Base-by-base conservation (phyloP, 2,329 filamentous ascomycete genomes). In the Beauveria sp. region DNA sequence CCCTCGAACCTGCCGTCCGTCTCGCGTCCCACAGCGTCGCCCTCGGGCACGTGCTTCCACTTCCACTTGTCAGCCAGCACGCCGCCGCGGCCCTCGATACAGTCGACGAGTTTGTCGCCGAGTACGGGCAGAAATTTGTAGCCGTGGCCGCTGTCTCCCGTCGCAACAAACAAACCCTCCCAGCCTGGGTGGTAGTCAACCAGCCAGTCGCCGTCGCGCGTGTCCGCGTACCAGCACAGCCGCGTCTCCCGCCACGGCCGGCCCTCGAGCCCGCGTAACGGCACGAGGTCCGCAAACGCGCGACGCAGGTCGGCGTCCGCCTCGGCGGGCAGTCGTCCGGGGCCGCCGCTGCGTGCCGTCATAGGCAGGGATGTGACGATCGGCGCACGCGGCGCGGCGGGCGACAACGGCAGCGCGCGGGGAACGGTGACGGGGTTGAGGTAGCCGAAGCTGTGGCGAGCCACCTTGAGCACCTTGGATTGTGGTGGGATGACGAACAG, bases 161-260 rank as follows among this genome's bases (percentile, higher is more conserved):
- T 86, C 0, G 83, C 83, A 26, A 88, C 67, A 67, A 88, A 87
- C 4, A 87, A 72, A 16, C 80, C 79, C 61, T 78, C 70, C 72
- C 83, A 83, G 18, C 78, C 73, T 0, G 88, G 88, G 67, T 91
- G 87, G 71, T 86, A 86, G 68, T 86, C 83, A 63, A 90, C 79
- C 60, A 91, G 78, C 75, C 89, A 91, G 69, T 91, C 85, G 24
- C 84, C 88, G 20, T 83, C 84, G 8, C 84, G 79, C 67, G 88
- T 91, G 74, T 91, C 88, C 5, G 85, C 85, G 71, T 91, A 91
- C 88, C 88, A 91, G 75, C 88, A 91, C 58, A 91, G 74, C 26
- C 86, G 78, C 2, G 85, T 87, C 58, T 78, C 76, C 62, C 75
- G 74, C 75, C 89, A 90, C 1, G 84, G 82, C 28, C 88, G 78